Evolutionary conservation across 2,329 filamentous ascomycete species (phyloP).

Genomic region (Hymenoscyphus fraxineus): DNA sequence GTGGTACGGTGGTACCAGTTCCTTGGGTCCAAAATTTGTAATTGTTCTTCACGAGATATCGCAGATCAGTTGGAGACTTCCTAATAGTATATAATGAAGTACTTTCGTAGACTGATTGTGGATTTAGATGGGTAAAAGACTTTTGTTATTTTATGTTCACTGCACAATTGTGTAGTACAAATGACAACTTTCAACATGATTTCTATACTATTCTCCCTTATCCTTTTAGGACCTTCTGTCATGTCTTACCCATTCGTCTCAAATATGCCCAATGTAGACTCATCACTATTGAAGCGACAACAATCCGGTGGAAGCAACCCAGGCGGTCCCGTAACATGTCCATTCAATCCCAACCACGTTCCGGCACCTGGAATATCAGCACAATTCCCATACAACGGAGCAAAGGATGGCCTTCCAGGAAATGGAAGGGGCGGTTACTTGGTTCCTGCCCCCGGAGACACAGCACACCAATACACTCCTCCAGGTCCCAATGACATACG

Average conservation of each 20-base stretch:
- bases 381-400: slow-evolving; percentile 41
- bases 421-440: slow-evolving; percentile 41
- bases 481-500: slow-evolving; percentile 37
- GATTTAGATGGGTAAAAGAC: too few species aligned
- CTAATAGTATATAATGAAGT: neutral
- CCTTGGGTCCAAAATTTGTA: neutral
- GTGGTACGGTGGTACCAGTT: neutral
- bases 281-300: slow-evolving; percentile 35
- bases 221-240: slow-evolving; percentile 19
- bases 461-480: slow-evolving; percentile 24
- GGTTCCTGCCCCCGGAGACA: slow-evolving; percentile 39
- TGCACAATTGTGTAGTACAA: neutral
- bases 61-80: neutral
- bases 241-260: slow-evolving; percentile 40
- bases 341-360: slow-evolving; percentile 39
- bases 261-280: slow-evolving; percentile 37
- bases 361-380: slow-evolving; percentile 36
- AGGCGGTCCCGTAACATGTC: slow-evolving; percentile 23
- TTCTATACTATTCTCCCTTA: slow-evolving; percentile 19
- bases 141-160: neutral
- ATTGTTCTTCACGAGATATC: neutral
- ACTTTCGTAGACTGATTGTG: neutral
- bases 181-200: slow-evolving; percentile 19
- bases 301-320: slow-evolving; percentile 28
- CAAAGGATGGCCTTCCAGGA: slow-evolving; percentile 41